These are phyloP conservation scores for Pythium chondricola DNA, from an alignment of 352 stramenopile genomes.

Conservation along the genomic window DNA sequence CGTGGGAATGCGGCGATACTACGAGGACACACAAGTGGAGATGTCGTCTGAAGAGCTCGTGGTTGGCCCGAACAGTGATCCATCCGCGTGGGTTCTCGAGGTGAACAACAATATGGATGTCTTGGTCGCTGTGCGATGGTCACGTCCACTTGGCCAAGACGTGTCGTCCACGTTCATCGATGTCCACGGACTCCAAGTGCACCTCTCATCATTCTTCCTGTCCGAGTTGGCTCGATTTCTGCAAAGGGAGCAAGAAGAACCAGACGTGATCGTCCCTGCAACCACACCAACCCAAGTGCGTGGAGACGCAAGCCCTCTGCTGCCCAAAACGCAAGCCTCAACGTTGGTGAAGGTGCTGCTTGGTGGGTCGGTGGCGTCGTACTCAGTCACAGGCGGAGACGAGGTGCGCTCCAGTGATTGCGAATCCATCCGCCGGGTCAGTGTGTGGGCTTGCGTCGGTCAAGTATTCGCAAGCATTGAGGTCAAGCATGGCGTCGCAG, in stretches of 20 bases:
- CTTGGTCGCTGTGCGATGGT: slow-evolving; percentile 54
- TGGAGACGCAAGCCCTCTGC: not conserved
- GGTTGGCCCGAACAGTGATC: slow-evolving; percentile 58
- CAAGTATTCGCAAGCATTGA: slow-evolving; percentile 58
- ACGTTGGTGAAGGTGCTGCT: slow-evolving; percentile 66
- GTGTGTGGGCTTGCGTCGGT: slow-evolving; percentile 41
- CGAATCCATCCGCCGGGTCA: not conserved
- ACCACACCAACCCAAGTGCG: too few species aligned
- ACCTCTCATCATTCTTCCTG: slow-evolving; percentile 55
- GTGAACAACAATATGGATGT: slow-evolving; percentile 73
- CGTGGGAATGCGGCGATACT: slow-evolving; percentile 23
- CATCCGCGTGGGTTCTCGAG: slow-evolving; percentile 58
- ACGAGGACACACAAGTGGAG: not conserved
- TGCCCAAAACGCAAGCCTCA: not conserved
- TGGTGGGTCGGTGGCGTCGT: slow-evolving; percentile 51
- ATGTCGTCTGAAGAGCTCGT: slow-evolving; percentile 49
- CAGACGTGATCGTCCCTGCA: not conserved
- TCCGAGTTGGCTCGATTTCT: slow-evolving; percentile 13
- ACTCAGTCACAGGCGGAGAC: slow-evolving; percentile 45
- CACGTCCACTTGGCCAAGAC: slow-evolving; percentile 14
- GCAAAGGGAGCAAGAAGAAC: not conserved
- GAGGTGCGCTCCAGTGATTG: too few species aligned
- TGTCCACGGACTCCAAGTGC: slow-evolving; percentile 60
- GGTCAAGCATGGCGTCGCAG: slow-evolving; percentile 25
- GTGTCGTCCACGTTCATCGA: slow-evolving; percentile 40